Evolutionary conservation across 257 asterid genomes (phyloP).

Genomic region (Gentiana macrophylla): DNA sequence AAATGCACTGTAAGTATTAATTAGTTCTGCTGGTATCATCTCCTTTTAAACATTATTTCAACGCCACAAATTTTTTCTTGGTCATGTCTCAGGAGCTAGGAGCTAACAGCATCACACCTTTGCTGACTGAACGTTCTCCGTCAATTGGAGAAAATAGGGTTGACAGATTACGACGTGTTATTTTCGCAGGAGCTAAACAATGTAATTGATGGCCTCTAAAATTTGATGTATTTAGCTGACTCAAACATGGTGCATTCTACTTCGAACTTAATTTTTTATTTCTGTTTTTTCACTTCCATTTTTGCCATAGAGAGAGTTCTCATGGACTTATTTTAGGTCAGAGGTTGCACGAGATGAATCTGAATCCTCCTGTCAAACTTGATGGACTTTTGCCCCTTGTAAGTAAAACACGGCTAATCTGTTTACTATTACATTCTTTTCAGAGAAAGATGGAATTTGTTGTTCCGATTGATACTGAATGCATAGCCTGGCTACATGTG

Average conservation of each 20-base stretch:
- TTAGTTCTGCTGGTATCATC: constrained; percentile 14
- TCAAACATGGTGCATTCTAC: not conserved
- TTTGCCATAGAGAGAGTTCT: not conserved
- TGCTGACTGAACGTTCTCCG: constrained; percentile 69
- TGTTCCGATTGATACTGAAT: too few species aligned
- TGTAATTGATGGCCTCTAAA: constrained; percentile 25
- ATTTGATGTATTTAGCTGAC: constrained; percentile 1
- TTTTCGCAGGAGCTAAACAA: constrained; percentile 84
- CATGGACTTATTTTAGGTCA: constrained; percentile 42
- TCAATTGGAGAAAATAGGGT: constrained; percentile 68
- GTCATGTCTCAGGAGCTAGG: constrained; percentile 68
- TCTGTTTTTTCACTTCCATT: not conserved
- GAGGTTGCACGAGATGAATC: constrained; percentile 75
- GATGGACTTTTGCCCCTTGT: constrained; percentile 53
- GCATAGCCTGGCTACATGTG: too few species aligned
- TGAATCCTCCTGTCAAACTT: constrained; percentile 60
- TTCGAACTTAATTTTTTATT: constrained; percentile 5
- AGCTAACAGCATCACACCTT: constrained; percentile 80
- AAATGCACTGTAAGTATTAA: constrained; percentile 80
- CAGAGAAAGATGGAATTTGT: not conserved
- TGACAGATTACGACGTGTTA: constrained; percentile 80
- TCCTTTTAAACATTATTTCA: constrained; percentile 1
- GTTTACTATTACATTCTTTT: not conserved
- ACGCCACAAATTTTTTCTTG: constrained; percentile 6
- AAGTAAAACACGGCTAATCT: constrained; percentile 15